These are phyloP conservation scores for Claviceps paspali DNA, from an alignment of 2,329 filamentous ascomycete genomes.

Conservation along the genomic window DNA sequence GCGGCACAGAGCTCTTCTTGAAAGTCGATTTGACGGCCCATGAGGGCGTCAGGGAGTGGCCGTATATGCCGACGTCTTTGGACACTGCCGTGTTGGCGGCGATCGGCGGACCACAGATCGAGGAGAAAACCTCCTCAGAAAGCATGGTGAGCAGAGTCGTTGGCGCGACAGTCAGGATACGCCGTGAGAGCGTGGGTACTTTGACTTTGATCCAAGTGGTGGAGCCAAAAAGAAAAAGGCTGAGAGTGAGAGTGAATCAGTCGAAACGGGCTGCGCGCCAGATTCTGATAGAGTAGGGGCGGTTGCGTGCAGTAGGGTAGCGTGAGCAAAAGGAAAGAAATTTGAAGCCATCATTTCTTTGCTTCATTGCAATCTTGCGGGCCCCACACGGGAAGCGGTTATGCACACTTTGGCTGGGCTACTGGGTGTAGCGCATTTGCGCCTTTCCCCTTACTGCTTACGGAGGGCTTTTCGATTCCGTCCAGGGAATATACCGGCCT, in stretches of 20 bases:
- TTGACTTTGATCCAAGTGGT: no score
- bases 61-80: constrained; percentile 76
- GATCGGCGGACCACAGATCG: constrained; percentile 41
- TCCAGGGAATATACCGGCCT: no score
- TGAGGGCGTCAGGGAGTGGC: constrained; percentile 67
- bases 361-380: neutral
- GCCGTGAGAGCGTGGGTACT: no score
- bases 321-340: neutral
- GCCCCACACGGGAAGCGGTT: neutral
- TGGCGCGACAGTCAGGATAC: no score
- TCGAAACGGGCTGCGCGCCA: neutral
- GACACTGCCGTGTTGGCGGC: constrained; percentile 47
- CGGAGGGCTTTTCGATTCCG: no score
- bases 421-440: no score
- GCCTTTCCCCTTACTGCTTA: no score
- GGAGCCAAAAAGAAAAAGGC: no score
- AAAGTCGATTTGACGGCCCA: constrained; percentile 61
- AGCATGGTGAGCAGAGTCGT: constrained; percentile 33
- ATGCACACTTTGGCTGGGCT: no score
- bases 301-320: no score
- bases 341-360: no score
- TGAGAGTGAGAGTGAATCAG: neutral
- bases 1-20: constrained; percentile 80
- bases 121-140: constrained; percentile 43
- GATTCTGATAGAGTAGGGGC: no score